phyloP scores from a whole-genome alignment of 2,329 filamentous ascomycete species.

The Chaetomiaceae sp. region DNA sequence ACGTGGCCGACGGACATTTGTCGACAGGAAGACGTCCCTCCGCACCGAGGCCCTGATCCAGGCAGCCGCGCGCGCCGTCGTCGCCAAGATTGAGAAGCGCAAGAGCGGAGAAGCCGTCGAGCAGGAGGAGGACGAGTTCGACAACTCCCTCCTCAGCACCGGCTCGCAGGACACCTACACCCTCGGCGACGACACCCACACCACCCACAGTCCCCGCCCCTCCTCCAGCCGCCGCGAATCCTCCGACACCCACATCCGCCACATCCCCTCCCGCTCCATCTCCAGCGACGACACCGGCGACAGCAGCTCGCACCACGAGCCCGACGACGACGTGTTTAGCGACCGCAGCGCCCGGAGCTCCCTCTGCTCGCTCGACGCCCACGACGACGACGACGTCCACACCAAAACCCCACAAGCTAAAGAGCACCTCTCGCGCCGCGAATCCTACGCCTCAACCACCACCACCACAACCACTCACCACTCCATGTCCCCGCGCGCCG shows the following conservation, averaged over 20 bases:
- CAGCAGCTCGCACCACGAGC: constrained; percentile 48
- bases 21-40: constrained; percentile 38
- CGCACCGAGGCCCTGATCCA: constrained; percentile 51
- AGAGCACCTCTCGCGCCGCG: constrained; percentile 29
- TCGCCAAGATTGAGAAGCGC: constrained; percentile 43
- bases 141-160: constrained; percentile 22
- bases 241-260: constrained; percentile 21
- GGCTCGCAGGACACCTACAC: constrained; percentile 18
- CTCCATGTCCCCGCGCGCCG: constrained; percentile 35
- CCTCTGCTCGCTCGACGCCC: constrained; percentile 42
- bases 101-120: constrained; percentile 23
- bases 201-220: constrained; percentile 9
- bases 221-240: constrained; percentile 23
- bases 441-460: constrained; percentile 20
- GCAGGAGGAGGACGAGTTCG: constrained; percentile 19
- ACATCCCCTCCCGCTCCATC: constrained; percentile 21
- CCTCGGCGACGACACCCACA: constrained; percentile 10
- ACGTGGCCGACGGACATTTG: constrained; percentile 14
- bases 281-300: constrained; percentile 37
- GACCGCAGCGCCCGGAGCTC: constrained; percentile 55
- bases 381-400: constrained; percentile 10
- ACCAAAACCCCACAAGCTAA: constrained; percentile 24
- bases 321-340: constrained; percentile 56
- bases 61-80: constrained; percentile 47
- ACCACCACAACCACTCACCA: background rate